These are phyloP conservation scores for Hemisphaericaspora nanyangensis DNA, from an alignment of 805 yeast genomes.

Conservation along the genomic window DNA sequence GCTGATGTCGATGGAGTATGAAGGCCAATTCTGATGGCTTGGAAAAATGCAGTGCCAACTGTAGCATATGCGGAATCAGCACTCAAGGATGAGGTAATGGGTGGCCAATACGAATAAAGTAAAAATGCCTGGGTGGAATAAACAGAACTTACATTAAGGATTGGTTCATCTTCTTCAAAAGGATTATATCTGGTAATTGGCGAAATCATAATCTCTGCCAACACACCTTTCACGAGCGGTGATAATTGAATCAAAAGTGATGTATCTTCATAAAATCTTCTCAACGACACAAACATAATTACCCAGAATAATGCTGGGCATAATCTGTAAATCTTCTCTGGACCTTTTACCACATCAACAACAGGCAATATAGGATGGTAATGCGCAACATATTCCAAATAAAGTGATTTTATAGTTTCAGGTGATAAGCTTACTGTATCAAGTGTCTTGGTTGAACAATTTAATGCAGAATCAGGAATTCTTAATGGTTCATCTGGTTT, in stretches of 20 bases:
- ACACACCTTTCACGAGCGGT: constrained; percentile 65
- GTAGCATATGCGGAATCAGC: constrained; percentile 97
- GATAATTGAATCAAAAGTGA: constrained; percentile 58
- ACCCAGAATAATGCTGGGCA: constrained; percentile 96
- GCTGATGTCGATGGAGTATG: constrained; percentile 53
- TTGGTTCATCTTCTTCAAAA: constrained; percentile 73
- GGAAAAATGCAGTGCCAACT: constrained; percentile 87
- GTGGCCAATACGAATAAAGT: constrained; percentile 92
- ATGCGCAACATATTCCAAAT: constrained; percentile 62
- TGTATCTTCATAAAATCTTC: constrained; percentile 48
- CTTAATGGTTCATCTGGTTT: background rate
- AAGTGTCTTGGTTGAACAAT: constrained; percentile 64
- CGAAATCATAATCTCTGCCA: constrained; percentile 84
- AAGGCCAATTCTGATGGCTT: constrained; percentile 87
- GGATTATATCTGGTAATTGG: constrained; percentile 86
- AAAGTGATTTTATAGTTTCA: constrained; percentile 59
- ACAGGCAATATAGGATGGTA: constrained; percentile 88
- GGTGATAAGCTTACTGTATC: constrained; percentile 65
- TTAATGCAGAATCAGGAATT: constrained; percentile 23
- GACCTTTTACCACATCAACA: constrained; percentile 77
- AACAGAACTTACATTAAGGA: constrained; percentile 83
- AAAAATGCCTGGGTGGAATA: constrained; percentile 92
- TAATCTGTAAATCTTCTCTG: constrained; percentile 70
- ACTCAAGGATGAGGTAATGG: constrained; percentile 86
- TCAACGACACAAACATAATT: constrained; percentile 75